A percentile compares a stretch with the other conserved stretches of the same genome.
Evolutionary conservation across 75 land plant genomes (phyloP).

Genomic region (Pinus taeda): DNA sequence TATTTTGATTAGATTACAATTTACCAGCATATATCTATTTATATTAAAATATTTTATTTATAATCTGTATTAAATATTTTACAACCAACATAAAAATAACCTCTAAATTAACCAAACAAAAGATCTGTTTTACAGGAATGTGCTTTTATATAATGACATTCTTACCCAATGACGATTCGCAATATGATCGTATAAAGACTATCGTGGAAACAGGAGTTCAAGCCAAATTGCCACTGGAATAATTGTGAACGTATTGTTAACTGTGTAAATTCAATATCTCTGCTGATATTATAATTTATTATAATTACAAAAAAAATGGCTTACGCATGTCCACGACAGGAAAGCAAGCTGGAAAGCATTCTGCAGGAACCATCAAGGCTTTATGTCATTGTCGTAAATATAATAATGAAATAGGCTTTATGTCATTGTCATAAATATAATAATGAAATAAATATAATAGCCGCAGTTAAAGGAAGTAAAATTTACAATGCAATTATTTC

Average conservation of each 20-base stretch:
- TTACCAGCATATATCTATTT: no score
- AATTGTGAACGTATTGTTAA: neutral
- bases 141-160: neutral
- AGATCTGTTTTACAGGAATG: neutral
- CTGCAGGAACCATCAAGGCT: slow-evolving; percentile 14
- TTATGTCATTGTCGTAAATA: no score
- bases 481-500: neutral
- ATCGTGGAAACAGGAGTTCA: slow-evolving; percentile 37
- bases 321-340: slow-evolving; percentile 63
- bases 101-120: no score
- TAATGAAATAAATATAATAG: no score
- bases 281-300: neutral
- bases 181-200: slow-evolving; percentile 9
- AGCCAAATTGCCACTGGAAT: slow-evolving; percentile 27
- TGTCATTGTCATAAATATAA: no score
- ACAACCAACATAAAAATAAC: no score
- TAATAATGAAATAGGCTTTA: no score
- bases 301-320: neutral
- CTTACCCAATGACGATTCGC: slow-evolving; percentile 28
- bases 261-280: neutral
- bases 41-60: no score
- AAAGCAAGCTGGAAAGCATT: slow-evolving; percentile 75
- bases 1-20: no score
- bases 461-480: neutral
- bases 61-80: no score